Base-by-base conservation (phyloP, 176 grass and related monocot genomes). In the Cenchrus purpureus region DNA sequence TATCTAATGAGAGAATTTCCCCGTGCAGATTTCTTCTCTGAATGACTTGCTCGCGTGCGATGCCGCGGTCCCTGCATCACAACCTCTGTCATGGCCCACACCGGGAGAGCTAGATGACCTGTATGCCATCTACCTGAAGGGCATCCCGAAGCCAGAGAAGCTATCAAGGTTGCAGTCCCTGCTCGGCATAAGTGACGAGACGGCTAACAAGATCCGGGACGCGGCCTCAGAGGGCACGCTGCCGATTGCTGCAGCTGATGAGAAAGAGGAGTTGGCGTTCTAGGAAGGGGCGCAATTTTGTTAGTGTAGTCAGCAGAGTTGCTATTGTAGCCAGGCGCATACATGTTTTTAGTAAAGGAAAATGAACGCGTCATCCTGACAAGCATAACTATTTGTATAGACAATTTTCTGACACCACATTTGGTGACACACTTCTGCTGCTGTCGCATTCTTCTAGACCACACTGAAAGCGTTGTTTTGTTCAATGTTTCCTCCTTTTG, bases 11-110 rank as follows among this genome's bases (percentile, higher is more conserved):
- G 12, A 10, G 52, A 17, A 37, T 63, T 68, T 54, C 11, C 15
- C 14, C 3, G 51, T 79, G 78, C 93, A 99, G 97, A 28, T 96
- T 65, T 83, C 88, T 25, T 92, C 97, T 10, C 71, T 99, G 81
- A 99, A 99, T 68, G 93, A 99, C 84, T 76, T 96, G 82, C 91
- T 99, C 16, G 90, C 97, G 25, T 99, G 97, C 63, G 97, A 99
- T 13, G 86, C 70, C 5, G 93, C 93, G 0, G 90, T 93, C 17
- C 90, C 97, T 80, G 82, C 93, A 63, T 83, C 76, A 2, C 67
- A 88, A 55, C 80, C 96, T 19, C 76, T 96, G 40, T 80, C 91
- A 17, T 99, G 93, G 97, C 90, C 93, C 10, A 79, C 89, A 12
- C 88, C 81, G 4, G 80, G 87, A 75, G 97, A 96, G 88, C 81